Base-by-base conservation (phyloP, 1,284 basidiomycete genomes). In the Flammula alnicola region DNA sequence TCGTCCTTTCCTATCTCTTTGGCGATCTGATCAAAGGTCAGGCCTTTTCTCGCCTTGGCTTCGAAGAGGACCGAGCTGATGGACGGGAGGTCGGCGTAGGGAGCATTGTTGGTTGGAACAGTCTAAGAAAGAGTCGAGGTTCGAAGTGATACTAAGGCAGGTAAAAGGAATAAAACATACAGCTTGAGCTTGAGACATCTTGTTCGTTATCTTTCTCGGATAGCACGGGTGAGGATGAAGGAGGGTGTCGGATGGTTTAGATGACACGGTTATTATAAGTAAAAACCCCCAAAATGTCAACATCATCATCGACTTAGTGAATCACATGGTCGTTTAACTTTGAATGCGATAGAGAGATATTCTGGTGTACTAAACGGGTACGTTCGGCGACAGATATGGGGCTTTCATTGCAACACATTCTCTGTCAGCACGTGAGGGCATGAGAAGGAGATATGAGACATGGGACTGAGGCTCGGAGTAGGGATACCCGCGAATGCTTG, bases 1-100 rank as follows among this genome's bases (percentile, higher is more conserved):
- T 95, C 92, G 59, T 91, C 88, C 61, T 80, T 84, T n/a, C 79
- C 81, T 51, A 94, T 77, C 10, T 74, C 74, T 51, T 84, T 75
- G 4, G 80, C 88, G 55, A 94, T 84, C 39, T 82, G 72, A 40
- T 84, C 88, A 56, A 93, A 94, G 10, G 85, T 86, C 52, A 89
- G 61, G 81, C 88, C 84, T 70, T 84, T 86, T 44, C 70, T 70
- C 0, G 84, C 84, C 67, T 91, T 91, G 11, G 84, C 86, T 52
- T 83, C 79, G 44, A 88, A 81, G 22, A 91, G 70, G 31, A 62
- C 63, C 9, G 74, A 58, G n/a, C n/a, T 73, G 52, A 82, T 75
- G 12, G 79, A 67, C 2, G 84, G 79, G 31, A 86, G 75, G 54
- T 79, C 73, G 19, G 76, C 61, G 61, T 76, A 81, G 1, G 81